phyloP scores from a whole-genome alignment of 2,329 filamentous ascomycete species.

The Cytospora chrysosperma region DNA sequence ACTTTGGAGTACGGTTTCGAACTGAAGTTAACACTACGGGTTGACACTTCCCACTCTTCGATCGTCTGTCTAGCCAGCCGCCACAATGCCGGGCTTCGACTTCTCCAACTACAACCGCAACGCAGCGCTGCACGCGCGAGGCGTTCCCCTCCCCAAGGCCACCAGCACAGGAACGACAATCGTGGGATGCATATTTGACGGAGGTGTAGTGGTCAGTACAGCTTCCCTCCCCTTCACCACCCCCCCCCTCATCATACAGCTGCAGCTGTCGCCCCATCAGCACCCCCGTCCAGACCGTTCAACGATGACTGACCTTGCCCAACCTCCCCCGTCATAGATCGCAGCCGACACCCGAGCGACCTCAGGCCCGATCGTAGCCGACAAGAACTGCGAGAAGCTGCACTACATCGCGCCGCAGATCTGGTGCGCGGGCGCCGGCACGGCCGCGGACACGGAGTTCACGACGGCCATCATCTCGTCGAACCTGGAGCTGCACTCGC shows the following conservation, averaged over 20 bases:
- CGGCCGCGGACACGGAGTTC: conserved; percentile 97
- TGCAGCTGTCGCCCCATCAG: neutral
- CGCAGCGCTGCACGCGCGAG: conserved; percentile 88
- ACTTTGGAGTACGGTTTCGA: neutral
- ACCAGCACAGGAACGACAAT: conserved; percentile 99
- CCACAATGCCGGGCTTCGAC: conserved; percentile 92
- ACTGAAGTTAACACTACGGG: neutral
- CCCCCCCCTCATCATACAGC: neutral
- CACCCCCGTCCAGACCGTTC: neutral
- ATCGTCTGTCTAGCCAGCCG: neutral
- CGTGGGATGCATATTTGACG: conserved; percentile 94
- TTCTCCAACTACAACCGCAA: conserved; percentile 99
- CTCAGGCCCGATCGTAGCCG: conserved; percentile 94
- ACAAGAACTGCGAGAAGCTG: conserved; percentile 99
- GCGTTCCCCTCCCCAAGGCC: conserved; percentile 92
- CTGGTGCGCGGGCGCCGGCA: conserved; percentile 98
- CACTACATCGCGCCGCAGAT: conserved; percentile 99
- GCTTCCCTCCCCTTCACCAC: neutral
- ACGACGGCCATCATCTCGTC: conserved; percentile 98
- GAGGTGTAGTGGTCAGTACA: conserved; percentile 81
- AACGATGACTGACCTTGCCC: neutral
- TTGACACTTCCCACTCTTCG: neutral
- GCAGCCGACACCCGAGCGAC: conserved; percentile 98
- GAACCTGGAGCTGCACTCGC: conserved; percentile 93
- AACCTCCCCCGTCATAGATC: conserved; percentile 61